Percentiles rank a stretch among this genome's conserved stretches.
These are phyloP conservation scores for Ustilago esculenta DNA, from an alignment of 1,284 basidiomycete genomes.

Conservation along the genomic window DNA sequence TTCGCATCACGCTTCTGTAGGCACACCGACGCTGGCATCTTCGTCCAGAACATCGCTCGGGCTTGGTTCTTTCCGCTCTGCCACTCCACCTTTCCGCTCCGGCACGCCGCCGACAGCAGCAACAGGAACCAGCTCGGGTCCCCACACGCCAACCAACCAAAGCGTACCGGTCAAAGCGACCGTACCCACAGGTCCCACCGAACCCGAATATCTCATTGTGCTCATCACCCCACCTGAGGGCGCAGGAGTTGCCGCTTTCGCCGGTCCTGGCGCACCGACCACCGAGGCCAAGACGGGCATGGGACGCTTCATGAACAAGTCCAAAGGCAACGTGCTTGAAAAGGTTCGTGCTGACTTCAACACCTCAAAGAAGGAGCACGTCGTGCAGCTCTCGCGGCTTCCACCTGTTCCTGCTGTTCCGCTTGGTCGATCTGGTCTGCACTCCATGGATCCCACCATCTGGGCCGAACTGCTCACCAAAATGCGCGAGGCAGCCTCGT, in stretches of 20 bases:
- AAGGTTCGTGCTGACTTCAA: conserved; percentile 95
- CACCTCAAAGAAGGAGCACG: conserved; percentile 78
- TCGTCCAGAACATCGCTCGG: conserved; percentile 30
- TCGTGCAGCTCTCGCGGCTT: conserved; percentile 38
- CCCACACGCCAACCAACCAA: conserved; percentile 35
- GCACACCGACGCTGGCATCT: conserved; percentile 18
- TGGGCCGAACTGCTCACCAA: conserved; percentile 91
- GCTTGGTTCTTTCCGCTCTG: conserved; percentile 30
- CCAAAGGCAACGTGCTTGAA: conserved; percentile 85
- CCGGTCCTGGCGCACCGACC: conserved; percentile 74
- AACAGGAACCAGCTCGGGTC: conserved; percentile 19
- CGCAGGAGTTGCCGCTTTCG: conserved; percentile 68
- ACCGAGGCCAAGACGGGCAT: conserved; percentile 68
- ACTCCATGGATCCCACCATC: conserved; percentile 75
- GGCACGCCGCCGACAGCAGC: conserved; percentile 20
- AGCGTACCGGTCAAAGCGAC: conserved; percentile 3
- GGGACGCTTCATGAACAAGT: conserved; percentile 74
- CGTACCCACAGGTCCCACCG: conserved; percentile 14
- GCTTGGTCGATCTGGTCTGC: conserved; percentile 81
- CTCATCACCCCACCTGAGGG: conserved; percentile 58
- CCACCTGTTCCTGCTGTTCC: conserved; percentile 48
- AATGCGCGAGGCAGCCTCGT: conserved; percentile 85
- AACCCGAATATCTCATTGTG: conserved; percentile 64
- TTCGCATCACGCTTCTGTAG: conserved; percentile 1
- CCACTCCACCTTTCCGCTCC: conserved; percentile 29